Conservation (phyloP, 495 filamentous ascomycete species). For the Aspergillus ellipticus region DNA sequence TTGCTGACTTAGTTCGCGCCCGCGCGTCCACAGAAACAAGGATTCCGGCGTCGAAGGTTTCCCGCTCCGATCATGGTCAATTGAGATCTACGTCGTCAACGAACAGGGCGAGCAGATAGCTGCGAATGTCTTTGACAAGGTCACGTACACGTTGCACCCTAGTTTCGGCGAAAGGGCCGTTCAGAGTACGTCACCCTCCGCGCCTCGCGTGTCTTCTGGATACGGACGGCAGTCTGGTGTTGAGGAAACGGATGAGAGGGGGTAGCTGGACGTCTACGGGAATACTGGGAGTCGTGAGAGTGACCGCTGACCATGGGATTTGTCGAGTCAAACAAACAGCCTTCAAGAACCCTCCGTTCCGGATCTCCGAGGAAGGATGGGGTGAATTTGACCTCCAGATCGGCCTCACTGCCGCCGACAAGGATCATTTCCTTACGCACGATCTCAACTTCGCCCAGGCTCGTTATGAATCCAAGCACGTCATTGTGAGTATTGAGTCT, state of each 20-base stretch:
- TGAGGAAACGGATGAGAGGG: not conserved
- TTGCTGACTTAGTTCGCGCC: conserved; percentile 15
- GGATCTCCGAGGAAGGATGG: conserved; percentile 92
- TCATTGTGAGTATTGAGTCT: conserved; percentile 52
- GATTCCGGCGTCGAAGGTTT: conserved; percentile 78
- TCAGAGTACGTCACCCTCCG: conserved; percentile 66
- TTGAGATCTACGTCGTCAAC: conserved; percentile 58
- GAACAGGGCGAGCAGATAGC: conserved; percentile 63
- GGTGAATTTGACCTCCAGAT: conserved; percentile 98
- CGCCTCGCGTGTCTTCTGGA: too few relatives aligned
- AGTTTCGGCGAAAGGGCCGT: conserved; percentile 75
- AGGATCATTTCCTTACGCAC: conserved; percentile 75
- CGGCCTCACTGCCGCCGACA: conserved; percentile 73
- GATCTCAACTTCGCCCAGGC: conserved; percentile 86
- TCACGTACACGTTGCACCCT: conserved; percentile 85
- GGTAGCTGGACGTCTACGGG: not conserved
- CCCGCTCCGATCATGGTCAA: conserved; percentile 75
- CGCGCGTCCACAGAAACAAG: conserved; percentile 48
- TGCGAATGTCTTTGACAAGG: conserved; percentile 85
- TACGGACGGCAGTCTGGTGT: not conserved
- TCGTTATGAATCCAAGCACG: conserved; percentile 80
- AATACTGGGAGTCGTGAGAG: not conserved
- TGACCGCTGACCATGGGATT: conserved; percentile 6
- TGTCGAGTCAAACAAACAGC: conserved; percentile 41
- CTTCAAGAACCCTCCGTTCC: conserved; percentile 80